These are phyloP conservation scores for Adansonia grandidieri DNA, from an alignment of 441 rosid genomes.

Conservation along the genomic window DNA sequence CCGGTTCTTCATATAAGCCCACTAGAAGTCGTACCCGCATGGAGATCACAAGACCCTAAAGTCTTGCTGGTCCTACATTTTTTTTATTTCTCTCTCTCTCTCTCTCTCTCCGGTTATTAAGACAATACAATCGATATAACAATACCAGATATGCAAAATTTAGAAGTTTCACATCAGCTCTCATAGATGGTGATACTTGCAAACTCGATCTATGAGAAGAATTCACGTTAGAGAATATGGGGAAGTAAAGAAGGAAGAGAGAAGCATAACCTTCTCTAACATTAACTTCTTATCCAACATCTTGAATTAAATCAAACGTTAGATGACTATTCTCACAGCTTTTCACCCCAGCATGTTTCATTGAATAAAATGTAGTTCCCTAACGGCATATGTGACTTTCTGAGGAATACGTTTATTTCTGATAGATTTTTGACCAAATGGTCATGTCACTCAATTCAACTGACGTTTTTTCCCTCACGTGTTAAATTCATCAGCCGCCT, in stretches of 20 bases:
- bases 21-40: background rate
- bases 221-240: background rate
- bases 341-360: background rate
- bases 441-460: slow-evolving; percentile 8
- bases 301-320: slow-evolving; percentile 11
- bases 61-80: slow-evolving; percentile 10
- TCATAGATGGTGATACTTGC: background rate
- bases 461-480: background rate
- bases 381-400: background rate
- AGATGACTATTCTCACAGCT: background rate
- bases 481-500: slow-evolving; percentile 5
- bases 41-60: slow-evolving; percentile 25
- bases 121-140: slow-evolving; percentile 1
- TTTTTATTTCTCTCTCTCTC: background rate
- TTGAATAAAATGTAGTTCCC: background rate
- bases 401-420: background rate
- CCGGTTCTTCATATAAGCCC: slow-evolving; percentile 19
- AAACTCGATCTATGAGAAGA: background rate
- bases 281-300: background rate
- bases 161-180: slow-evolving; percentile 11
- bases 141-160: background rate
- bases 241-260: background rate
- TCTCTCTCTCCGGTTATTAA: slow-evolving; percentile 1
- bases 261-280: background rate
- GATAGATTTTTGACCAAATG: background rate